These are phyloP conservation scores for Termitomyces sp. DNA, from an alignment of 768 basidiomycete genomes.

Conservation along the genomic window DNA sequence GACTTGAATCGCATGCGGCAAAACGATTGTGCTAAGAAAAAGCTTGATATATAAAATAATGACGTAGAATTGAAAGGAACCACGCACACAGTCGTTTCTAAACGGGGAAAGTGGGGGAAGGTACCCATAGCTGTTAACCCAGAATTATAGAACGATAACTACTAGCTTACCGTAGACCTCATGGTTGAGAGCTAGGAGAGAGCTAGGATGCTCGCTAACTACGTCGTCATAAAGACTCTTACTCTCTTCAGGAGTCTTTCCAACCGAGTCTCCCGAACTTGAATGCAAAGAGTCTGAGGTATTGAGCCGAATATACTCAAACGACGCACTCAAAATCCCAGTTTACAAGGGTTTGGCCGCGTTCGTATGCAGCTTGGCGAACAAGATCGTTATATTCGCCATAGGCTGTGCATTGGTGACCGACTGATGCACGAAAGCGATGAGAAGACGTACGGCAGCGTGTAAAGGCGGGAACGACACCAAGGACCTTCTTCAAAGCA, in stretches of 20 bases:
- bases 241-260: conserved; percentile 23
- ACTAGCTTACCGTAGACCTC: conserved; percentile 21
- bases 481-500: conserved; percentile 32
- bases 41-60: neutral
- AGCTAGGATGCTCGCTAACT: conserved; percentile 21
- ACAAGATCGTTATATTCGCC: conserved; percentile 36
- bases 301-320: neutral
- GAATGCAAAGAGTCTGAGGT: neutral
- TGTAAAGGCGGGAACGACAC: conserved; percentile 33
- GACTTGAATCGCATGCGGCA: conserved; percentile 29
- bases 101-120: neutral
- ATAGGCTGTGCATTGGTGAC: conserved; percentile 22
- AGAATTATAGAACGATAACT: neutral
- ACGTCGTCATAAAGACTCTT: conserved; percentile 23
- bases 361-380: conserved; percentile 19
- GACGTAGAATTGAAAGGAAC: neutral
- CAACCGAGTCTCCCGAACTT: conserved; percentile 33
- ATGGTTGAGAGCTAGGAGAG: conserved; percentile 33
- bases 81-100: conserved; percentile 20
- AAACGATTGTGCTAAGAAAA: conserved; percentile 20
- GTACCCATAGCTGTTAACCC: neutral
- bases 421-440: neutral
- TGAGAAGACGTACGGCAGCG: conserved; percentile 31
- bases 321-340: conserved; percentile 23
- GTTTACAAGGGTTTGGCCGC: conserved; percentile 16